Evolutionary conservation across 2,329 filamentous ascomycete species (phyloP), one percentile per base, ranked within the genome.

Genomic region (Hypoxylon sp.): DNA sequence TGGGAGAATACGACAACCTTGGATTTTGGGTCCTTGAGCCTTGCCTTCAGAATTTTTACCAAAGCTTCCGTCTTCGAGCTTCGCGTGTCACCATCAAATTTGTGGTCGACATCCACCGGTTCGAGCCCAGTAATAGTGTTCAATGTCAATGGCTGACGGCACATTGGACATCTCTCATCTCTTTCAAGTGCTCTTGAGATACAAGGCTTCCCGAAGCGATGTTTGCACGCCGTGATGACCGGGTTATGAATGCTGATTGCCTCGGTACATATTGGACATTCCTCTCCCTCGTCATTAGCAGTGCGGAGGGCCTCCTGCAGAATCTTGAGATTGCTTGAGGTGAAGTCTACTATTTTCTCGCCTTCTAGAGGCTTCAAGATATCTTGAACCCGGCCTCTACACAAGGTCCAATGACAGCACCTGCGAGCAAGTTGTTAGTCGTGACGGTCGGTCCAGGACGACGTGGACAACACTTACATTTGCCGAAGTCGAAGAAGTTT

Each of bases 321-420:
- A 10, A 93, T 88, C 19, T 85, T 85, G 21, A 87, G 82, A 74
- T 95, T 97, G 77, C 93, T 90, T 0, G 87, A 85, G 2, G 88
- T 95, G 23, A 97, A 83, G 0, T 86, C 84, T 0, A 97, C 90
- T 1, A 90, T 83, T 51, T 89, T 87, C 71, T 91, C 83, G 14
- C 87, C 85, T 46, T 93, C 90, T 1, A 97, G 83, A 1, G 92
- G 82, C 19, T 86, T 83, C 75, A 95, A 83, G 21, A 97, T 84
- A n/a, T 89, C 87, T 9, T 87, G 86, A n/a, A 97, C 85, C 11
- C 92, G 89, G 32, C 91, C 85, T 53, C 90, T 91, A 75, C 92
- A 93, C 10, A 98, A 85, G 7, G 91, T 90, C 93, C 93, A 97
- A 77, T 97, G 94, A 71, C 95, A 94, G 80, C 94, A 97, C 11